phyloP scores from a whole-genome alignment of 2,329 filamentous ascomycete species.

The Tolypocladium inflatum region DNA sequence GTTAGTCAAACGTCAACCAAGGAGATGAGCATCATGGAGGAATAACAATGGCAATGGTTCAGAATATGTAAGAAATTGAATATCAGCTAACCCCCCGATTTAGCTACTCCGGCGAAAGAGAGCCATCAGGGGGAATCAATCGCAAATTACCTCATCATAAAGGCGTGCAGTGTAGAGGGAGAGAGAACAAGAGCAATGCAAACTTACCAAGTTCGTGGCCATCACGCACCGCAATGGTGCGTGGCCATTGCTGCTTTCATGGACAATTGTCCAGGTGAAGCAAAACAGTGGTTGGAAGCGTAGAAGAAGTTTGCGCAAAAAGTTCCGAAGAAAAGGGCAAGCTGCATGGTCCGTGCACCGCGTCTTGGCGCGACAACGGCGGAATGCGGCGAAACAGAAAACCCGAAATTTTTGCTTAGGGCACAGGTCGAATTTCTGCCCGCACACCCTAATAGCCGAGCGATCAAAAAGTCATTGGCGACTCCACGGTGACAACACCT shows the following conservation, averaged over 20 bases:
- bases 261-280: neutral
- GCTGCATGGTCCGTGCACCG: slow-evolving; percentile 7
- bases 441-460: slow-evolving; percentile 28
- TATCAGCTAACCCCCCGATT: slow-evolving; percentile 74
- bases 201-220: slow-evolving; percentile 17
- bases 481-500: slow-evolving; percentile 25
- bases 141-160: slow-evolving; percentile 98
- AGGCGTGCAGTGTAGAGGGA: slow-evolving; percentile 8
- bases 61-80: slow-evolving; percentile 99
- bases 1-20: slow-evolving; percentile 1
- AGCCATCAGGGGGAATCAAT: slow-evolving; percentile 81
- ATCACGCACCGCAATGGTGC: neutral
- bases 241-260: neutral
- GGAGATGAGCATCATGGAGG: neutral
- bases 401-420: slow-evolving; percentile 28
- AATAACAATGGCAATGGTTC: slow-evolving; percentile 33
- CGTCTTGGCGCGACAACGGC: neutral
- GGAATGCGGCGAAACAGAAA: slow-evolving; percentile 16
- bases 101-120: slow-evolving; percentile 82
- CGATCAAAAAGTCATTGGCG: slow-evolving; percentile 31
- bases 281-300: neutral
- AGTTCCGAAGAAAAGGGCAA: slow-evolving; percentile 1
- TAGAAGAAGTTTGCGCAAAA: neutral
- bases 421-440: slow-evolving; percentile 30
- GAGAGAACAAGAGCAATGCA: slow-evolving; percentile 1